phyloP scores from a whole-genome alignment of 2,329 filamentous ascomycete genomes.

The Ceratocystiopsis minuta region DNA sequence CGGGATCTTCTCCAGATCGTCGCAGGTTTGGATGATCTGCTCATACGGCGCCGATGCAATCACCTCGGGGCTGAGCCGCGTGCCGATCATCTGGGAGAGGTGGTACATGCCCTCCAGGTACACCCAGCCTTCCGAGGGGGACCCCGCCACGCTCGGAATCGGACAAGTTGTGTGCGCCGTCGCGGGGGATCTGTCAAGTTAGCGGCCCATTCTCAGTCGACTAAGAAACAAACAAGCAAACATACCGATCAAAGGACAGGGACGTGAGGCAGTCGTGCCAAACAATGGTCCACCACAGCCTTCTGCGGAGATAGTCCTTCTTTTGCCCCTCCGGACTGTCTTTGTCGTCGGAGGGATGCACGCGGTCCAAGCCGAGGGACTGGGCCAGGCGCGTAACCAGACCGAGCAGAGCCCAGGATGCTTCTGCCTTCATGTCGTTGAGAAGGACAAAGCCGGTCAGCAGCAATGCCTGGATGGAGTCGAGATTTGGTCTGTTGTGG shows the following conservation, averaged over 20 bases:
- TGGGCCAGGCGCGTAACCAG: conserved; percentile 48
- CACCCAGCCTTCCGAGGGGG: conserved; percentile 31
- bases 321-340: conserved; percentile 28
- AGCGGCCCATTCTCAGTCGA: neutral
- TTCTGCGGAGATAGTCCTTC: conserved; percentile 37
- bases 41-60: conserved; percentile 29
- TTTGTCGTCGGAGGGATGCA: conserved; percentile 24
- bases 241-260: conserved; percentile 44
- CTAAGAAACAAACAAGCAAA: neutral
- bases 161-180: conserved; percentile 39
- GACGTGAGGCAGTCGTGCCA: conserved; percentile 52
- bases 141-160: conserved; percentile 27
- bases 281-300: conserved; percentile 46
- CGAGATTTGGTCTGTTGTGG: conserved; percentile 31
- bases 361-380: conserved; percentile 41
- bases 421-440: conserved; percentile 54
- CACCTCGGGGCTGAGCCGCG: conserved; percentile 36
- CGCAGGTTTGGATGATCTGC: conserved; percentile 39
- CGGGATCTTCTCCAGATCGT: conserved; percentile 33
- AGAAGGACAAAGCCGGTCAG: conserved; percentile 45
- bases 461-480: conserved; percentile 46
- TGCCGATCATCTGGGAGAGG: conserved; percentile 41
- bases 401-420: conserved; percentile 46
- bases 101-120: conserved; percentile 50
- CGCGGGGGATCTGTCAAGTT: conserved; percentile 33